phyloP scores from a whole-genome alignment of 345 rosid species.

The Lepidium sativum region DNA sequence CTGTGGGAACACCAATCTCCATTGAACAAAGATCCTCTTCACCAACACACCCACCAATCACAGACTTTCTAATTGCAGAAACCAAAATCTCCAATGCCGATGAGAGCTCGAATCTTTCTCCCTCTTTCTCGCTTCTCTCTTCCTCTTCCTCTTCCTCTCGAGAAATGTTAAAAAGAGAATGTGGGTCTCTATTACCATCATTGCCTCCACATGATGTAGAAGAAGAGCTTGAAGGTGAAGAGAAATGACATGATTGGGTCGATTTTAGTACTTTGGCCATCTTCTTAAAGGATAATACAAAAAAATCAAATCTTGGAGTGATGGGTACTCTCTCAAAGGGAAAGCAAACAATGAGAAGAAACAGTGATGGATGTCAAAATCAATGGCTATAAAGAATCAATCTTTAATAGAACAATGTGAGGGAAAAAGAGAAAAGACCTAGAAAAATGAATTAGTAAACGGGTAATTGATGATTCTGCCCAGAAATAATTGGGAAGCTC shows the following conservation, averaged over 20 bases:
- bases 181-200: slow-evolving; percentile 37
- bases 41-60: slow-evolving; percentile 50
- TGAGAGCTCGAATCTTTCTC: slow-evolving; percentile 28
- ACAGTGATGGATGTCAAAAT: slow-evolving; percentile 21
- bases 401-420: slow-evolving; percentile 7
- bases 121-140: slow-evolving; percentile 19
- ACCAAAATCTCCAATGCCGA: slow-evolving; percentile 57
- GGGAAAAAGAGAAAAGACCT: neutral
- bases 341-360: neutral
- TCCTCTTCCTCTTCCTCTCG: slow-evolving; percentile 27
- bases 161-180: slow-evolving; percentile 34
- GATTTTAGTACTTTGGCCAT: slow-evolving; percentile 80
- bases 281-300: slow-evolving; percentile 13
- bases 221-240: slow-evolving; percentile 86
- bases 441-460: slow-evolving; percentile 6
- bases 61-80: slow-evolving; percentile 66
- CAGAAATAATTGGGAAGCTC: slow-evolving; percentile 12
- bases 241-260: slow-evolving; percentile 68
- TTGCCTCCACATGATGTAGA: slow-evolving; percentile 44
- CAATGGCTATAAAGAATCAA: slow-evolving; percentile 35
- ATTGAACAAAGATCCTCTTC: slow-evolving; percentile 59
- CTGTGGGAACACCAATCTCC: slow-evolving; percentile 95
- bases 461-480: slow-evolving; percentile 21
- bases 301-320: slow-evolving; percentile 25
- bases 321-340: slow-evolving; percentile 1